Base-by-base conservation (phyloP, 148 eudicot species). In the Silene uniflora region DNA sequence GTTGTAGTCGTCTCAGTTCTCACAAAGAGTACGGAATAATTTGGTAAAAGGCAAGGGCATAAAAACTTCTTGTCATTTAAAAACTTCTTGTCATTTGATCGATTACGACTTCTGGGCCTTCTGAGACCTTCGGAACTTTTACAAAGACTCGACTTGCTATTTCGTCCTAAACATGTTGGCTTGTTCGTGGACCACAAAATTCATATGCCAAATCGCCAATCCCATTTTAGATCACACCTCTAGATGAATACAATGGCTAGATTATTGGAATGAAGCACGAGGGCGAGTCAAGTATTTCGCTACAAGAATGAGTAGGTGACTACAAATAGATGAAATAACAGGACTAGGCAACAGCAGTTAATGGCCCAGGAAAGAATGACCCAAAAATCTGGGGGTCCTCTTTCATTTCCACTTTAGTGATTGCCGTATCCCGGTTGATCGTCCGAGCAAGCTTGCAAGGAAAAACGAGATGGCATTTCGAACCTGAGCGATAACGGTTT, bases 391-490 rank as follows among this genome's bases (percentile, higher is more conserved):
- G 6, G 29, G 21, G 13, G 42, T 71, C 32, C 27, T 42, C 27
- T 71, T 54, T 80, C 69, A 91, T 81, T 89, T 91, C 91, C 93
- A 89, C 19, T 85, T 78, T 61, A 94, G 77, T 42, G 97, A 91
- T 80, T 94, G 92, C 83, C 97, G 84, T 63, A 94, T 94, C 17
- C 98, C 98, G 22, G 92, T 89, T 14, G 98, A 94, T 70, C 97
- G 87, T n/a, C 98, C 98, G 27, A 94, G 91, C 88, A 94, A 86
- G 87, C 83, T 86, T 27, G 91, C 96, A 2, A 94, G 92, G 76
- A 92, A 86, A 81, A 94, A 94, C 3, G 98, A 91, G 86, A 91
- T 84, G 75, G 97, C 98, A 67, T 88, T 91, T 6, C 98, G 91
- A 69, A 91, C 83, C 83, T 90, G 91, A 75, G 89, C 86, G 73